These are phyloP conservation scores for Cutaneotrichosporon sp. DNA, from an alignment of 1,284 basidiomycete species.

Conservation along the genomic window DNA sequence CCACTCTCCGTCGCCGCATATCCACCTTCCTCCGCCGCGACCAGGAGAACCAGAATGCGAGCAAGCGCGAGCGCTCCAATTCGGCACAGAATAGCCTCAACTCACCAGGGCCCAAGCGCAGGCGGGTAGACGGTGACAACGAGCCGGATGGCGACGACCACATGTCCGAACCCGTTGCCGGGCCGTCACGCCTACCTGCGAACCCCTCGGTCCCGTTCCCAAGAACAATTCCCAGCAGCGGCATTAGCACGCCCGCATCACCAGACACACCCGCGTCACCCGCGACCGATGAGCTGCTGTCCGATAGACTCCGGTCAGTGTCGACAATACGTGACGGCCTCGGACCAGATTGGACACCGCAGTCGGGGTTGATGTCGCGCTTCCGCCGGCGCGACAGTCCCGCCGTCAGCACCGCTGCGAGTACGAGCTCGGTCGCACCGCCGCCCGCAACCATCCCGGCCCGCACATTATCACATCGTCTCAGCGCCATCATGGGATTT, in stretches of 20 bases:
- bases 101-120: slow-evolving; percentile 15
- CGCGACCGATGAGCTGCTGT: slow-evolving; percentile 34
- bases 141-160: neutral
- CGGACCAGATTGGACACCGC: slow-evolving; percentile 31
- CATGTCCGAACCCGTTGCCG: neutral
- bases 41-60: slow-evolving; percentile 1
- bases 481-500: slow-evolving; percentile 31
- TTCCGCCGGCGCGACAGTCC: slow-evolving; percentile 25
- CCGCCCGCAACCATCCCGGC: slow-evolving; percentile 6
- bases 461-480: slow-evolving; percentile 18
- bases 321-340: slow-evolving; percentile 35
- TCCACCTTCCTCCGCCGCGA: slow-evolving; percentile 15
- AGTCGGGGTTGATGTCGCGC: slow-evolving; percentile 22
- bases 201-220: neutral
- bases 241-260: slow-evolving; percentile 1
- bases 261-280: slow-evolving; percentile 14
- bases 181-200: neutral
- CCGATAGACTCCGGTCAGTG: slow-evolving; percentile 36
- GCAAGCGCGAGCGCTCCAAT: slow-evolving; percentile 25
- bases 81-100: slow-evolving; percentile 15
- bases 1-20: slow-evolving; percentile 12
- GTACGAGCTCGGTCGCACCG: slow-evolving; percentile 7
- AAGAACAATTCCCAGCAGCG: slow-evolving; percentile 3
- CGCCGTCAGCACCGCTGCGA: neutral
- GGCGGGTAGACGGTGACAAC: slow-evolving; percentile 19